These are phyloP conservation scores for Lachnellula willkommii DNA, from an alignment of 2,329 filamentous ascomycete species.

Conservation along the genomic window DNA sequence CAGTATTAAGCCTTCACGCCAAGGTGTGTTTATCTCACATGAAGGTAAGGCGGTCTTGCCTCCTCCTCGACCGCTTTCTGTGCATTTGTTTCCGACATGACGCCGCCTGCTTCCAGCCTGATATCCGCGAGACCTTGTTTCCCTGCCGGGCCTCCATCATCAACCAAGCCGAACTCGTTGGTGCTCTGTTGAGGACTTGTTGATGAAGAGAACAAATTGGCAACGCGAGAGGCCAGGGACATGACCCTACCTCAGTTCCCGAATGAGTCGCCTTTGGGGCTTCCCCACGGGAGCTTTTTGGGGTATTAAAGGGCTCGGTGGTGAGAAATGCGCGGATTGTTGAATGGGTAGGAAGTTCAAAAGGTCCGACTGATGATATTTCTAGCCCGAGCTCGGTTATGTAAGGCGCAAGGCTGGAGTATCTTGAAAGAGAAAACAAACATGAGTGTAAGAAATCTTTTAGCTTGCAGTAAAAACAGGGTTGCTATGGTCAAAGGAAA, in stretches of 20 bases:
- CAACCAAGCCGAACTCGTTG: constrained; percentile 30
- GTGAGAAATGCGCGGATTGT: not conserved
- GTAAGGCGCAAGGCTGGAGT: not conserved
- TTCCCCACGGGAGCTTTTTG: constrained; percentile 5
- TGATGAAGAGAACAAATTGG: constrained; percentile 45
- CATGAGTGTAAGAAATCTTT: too few relatives aligned
- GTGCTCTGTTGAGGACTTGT: constrained; percentile 19
- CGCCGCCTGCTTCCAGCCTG: constrained; percentile 22
- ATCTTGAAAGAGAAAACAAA: too few relatives aligned
- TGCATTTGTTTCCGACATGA: constrained; percentile 27
- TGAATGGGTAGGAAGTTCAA: not conserved
- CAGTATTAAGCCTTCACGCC: constrained; percentile 13
- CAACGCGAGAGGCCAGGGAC: constrained; percentile 52
- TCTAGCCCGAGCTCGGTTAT: not conserved
- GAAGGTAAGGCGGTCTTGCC: constrained; percentile 55
- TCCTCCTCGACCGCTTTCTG: constrained; percentile 37
- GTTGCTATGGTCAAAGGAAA: too few relatives aligned
- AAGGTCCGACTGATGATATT: not conserved
- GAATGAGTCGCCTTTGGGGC: constrained; percentile 15
- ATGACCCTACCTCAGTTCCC: constrained; percentile 40
- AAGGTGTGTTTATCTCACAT: constrained; percentile 44
- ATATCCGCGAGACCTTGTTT: constrained; percentile 30
- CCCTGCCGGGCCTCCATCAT: constrained; percentile 33
- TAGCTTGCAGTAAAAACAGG: too few relatives aligned
- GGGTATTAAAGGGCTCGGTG: not conserved